phyloP scores from a whole-genome alignment of 2,329 filamentous ascomycete genomes.

The Fusarium dimerum region DNA sequence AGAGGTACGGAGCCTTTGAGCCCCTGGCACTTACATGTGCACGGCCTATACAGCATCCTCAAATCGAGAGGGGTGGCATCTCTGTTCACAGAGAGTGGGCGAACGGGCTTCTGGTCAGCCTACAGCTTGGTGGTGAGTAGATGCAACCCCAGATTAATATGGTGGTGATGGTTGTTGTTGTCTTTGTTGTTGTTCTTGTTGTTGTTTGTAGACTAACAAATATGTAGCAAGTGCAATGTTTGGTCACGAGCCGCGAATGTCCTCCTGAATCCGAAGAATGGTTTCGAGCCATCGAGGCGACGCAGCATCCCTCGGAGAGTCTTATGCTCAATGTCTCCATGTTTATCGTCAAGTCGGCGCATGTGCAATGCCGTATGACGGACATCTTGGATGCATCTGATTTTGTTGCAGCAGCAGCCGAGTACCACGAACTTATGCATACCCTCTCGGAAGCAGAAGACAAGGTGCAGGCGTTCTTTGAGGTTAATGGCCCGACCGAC shows the following conservation, averaged over 20 bases:
- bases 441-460: conserved; percentile 29
- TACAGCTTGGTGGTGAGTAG: conserved; percentile 40
- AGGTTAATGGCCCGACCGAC: conserved; percentile 2
- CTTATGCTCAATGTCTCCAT: conserved; percentile 29
- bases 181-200: no score
- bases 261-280: conserved; percentile 40
- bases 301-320: conserved; percentile 26
- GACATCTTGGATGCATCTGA: conserved; percentile 30
- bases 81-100: conserved; percentile 26
- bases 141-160: no score
- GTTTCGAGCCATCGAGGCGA: conserved; percentile 33
- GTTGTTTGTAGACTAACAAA: no score
- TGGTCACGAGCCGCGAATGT: conserved; percentile 33
- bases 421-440: conserved; percentile 29
- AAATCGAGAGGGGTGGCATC: conserved; percentile 33
- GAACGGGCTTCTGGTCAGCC: conserved; percentile 40
- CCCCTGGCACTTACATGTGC: conserved; percentile 40
- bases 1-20: conserved; percentile 24
- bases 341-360: conserved; percentile 32
- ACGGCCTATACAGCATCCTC: conserved; percentile 39
- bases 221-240: conserved; percentile 39
- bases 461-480: conserved; percentile 18
- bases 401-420: conserved; percentile 27
- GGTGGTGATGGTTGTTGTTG: no score
- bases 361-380: conserved; percentile 30